Evolutionary conservation across 495 filamentous ascomycete genomes (phyloP).

Genomic region (Hyaloscypha bicolor): DNA sequence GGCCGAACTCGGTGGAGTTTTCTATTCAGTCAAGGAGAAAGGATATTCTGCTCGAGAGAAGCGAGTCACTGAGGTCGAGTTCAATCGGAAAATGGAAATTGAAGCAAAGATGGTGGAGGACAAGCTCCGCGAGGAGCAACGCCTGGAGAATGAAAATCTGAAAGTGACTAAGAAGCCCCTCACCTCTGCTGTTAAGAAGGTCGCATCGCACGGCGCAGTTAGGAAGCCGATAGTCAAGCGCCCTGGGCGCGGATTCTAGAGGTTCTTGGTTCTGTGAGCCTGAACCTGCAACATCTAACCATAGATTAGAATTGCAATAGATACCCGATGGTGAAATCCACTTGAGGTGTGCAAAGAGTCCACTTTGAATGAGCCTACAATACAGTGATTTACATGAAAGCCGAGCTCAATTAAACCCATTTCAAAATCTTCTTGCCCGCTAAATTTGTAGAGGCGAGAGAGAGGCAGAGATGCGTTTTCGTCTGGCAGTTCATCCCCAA

Average conservation of each 20-base stretch:
- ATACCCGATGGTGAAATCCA: background rate
- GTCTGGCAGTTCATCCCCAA: background rate
- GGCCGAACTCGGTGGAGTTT: conserved; percentile 96
- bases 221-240: conserved; percentile 64
- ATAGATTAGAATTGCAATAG: background rate
- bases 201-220: conserved; percentile 55
- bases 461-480: no score
- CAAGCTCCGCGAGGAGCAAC: conserved; percentile 70
- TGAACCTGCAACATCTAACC: background rate
- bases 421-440: no score
- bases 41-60: conserved; percentile 90
- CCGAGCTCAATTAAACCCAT: no score
- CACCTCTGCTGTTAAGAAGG: conserved; percentile 50
- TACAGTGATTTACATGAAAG: no score
- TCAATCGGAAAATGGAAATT: conserved; percentile 94
- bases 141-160: conserved; percentile 48
- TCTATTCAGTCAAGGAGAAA: conserved; percentile 98
- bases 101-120: conserved; percentile 92
- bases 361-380: no score
- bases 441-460: no score
- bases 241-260: conserved; percentile 55
- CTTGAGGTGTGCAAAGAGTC: no score
- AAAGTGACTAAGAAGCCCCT: conserved; percentile 50
- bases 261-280: background rate
- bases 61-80: conserved; percentile 89